A percentile compares a stretch with the other conserved stretches of the same genome.
These are phyloP conservation scores for Sporothrix euskadiensis DNA, from an alignment of 2,329 filamentous ascomycete species.

Conservation along the genomic window DNA sequence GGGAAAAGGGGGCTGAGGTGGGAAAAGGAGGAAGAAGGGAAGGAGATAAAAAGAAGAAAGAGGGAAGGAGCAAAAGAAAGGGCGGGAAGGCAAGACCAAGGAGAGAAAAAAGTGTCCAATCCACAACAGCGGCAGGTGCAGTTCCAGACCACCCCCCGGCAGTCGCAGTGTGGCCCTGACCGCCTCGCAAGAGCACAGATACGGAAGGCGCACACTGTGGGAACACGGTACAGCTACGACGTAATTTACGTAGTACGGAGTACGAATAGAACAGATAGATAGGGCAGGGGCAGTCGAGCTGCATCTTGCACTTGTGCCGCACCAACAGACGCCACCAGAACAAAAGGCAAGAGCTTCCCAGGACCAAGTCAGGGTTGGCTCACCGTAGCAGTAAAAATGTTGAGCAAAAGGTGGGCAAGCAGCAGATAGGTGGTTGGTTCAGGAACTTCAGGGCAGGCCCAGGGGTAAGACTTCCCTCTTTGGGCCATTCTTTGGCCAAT, in stretches of 20 bases:
- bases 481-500: background rate
- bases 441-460: background rate
- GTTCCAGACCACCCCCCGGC: background rate
- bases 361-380: slow-evolving; percentile 7
- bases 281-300: slow-evolving; percentile 7
- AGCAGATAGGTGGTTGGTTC: slow-evolving; percentile 5
- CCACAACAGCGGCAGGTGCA: slow-evolving; percentile 1
- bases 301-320: slow-evolving; percentile 13
- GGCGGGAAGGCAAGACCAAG: background rate
- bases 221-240: background rate
- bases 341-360: background rate
- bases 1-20: background rate
- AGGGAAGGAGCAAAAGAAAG: background rate
- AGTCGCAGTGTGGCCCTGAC: slow-evolving; percentile 7
- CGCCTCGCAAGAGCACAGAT: slow-evolving; percentile 21
- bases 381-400: slow-evolving; percentile 12
- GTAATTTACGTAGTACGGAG: too few relatives aligned
- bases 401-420: slow-evolving; percentile 14
- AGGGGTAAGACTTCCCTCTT: slow-evolving; percentile 12
- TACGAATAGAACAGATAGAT: background rate
- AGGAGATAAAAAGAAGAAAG: background rate
- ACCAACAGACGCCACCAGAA: slow-evolving; percentile 3
- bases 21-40: background rate
- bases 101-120: slow-evolving; percentile 17
- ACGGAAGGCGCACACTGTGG: background rate